Conservation (phyloP, 1,284 basidiomycete genomes). For the Papiliotrema laurentii region DNA sequence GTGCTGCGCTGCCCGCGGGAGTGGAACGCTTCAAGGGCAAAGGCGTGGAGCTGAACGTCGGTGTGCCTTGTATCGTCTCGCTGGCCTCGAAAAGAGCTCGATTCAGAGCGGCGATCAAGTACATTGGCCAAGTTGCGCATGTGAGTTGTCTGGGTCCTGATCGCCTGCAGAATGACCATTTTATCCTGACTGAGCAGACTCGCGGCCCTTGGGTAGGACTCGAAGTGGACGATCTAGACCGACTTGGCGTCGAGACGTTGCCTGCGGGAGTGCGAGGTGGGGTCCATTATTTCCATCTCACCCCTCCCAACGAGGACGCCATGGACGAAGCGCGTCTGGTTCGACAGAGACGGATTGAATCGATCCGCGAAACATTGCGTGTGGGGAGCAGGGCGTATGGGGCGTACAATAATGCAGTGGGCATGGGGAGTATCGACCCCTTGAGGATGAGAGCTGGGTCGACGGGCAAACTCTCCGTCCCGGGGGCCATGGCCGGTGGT, state of each 20-base stretch:
- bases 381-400: background rate
- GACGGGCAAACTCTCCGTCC: background rate
- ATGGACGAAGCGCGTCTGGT: slow-evolving; percentile 3
- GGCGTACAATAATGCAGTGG: background rate
- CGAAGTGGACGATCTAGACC: slow-evolving; percentile 68
- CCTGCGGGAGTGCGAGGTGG: slow-evolving; percentile 22
- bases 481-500: background rate
- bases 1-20: slow-evolving; percentile 13
- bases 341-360: slow-evolving; percentile 21
- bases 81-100: slow-evolving; percentile 62
- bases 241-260: slow-evolving; percentile 26
- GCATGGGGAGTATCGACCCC: too few species aligned
- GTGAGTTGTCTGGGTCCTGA: slow-evolving; percentile 49
- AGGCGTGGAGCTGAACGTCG: slow-evolving; percentile 74
- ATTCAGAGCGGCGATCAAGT: slow-evolving; percentile 79
- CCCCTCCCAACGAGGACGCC: slow-evolving; percentile 1
- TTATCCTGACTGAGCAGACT: slow-evolving; percentile 16
- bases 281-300: slow-evolving; percentile 35
- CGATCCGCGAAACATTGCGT: background rate
- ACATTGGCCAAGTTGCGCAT: slow-evolving; percentile 77
- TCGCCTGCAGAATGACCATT: too few species aligned
- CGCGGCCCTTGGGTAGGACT: slow-evolving; percentile 84
- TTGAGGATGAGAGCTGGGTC: background rate
- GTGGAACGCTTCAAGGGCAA: slow-evolving; percentile 18
- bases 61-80: slow-evolving; percentile 86